These are phyloP conservation scores for Cornus florida DNA, from an alignment of 148 eudicot species.

Conservation along the genomic window DNA sequence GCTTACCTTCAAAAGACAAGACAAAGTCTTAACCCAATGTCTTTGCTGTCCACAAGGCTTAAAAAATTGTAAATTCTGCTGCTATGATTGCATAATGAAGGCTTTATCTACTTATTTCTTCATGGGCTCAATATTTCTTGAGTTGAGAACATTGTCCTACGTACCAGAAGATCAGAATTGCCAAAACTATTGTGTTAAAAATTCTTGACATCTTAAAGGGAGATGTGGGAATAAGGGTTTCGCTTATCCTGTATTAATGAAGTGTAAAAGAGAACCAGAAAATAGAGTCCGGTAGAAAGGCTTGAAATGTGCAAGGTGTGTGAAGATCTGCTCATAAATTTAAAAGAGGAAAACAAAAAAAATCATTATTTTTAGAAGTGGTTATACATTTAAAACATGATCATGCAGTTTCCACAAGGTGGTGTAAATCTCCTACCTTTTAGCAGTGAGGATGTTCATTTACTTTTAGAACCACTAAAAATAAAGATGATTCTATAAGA, in stretches of 20 bases:
- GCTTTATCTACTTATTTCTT: neutral
- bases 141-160: neutral
- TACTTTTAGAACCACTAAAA: neutral
- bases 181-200: neutral
- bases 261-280: neutral
- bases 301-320: neutral
- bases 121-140: neutral
- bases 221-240: neutral
- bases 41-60: neutral
- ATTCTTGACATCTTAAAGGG: neutral
- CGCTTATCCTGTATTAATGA: neutral
- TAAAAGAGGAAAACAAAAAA: no score
- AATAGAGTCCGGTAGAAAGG: neutral
- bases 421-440: neutral
- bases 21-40: neutral
- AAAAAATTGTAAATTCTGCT: neutral
- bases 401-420: neutral
- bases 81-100: neutral
- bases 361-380: no score
- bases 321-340: neutral
- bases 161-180: neutral
- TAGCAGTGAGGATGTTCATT: neutral
- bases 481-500: neutral
- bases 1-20: neutral
- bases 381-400: neutral